These are phyloP conservation scores for Cystoisospora suis DNA, from an alignment of 169 alveolate genomes.

Conservation along the genomic window DNA sequence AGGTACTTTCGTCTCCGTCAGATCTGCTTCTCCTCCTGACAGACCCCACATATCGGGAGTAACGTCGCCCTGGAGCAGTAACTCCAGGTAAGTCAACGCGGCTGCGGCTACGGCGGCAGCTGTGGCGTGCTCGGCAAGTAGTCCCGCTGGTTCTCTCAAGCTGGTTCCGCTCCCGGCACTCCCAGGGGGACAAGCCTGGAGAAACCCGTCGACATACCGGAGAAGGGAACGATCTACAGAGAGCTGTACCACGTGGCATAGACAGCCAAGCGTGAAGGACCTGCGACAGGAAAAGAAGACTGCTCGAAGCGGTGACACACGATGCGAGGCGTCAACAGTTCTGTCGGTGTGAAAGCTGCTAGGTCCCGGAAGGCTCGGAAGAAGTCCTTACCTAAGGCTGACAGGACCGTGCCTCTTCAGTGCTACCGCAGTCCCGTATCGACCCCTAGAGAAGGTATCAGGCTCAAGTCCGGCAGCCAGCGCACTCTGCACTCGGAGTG, in stretches of 20 bases:
- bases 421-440: not conserved
- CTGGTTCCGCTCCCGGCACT: not conserved
- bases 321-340: too few species aligned
- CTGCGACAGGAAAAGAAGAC: not conserved
- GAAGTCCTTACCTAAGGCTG: not conserved
- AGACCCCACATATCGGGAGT: not conserved
- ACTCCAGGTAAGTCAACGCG: not conserved
- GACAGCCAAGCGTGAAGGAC: slow-evolving; percentile 9
- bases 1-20: not conserved
- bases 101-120: slow-evolving; percentile 21
- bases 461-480: not conserved
- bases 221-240: not conserved
- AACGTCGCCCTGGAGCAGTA: slow-evolving; percentile 3
- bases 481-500: not conserved
- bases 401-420: slow-evolving; percentile 26
- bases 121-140: not conserved
- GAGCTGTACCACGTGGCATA: slow-evolving; percentile 18
- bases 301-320: too few species aligned
- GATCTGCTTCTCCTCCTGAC: not conserved
- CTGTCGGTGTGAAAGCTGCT: too few species aligned
- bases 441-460: not conserved
- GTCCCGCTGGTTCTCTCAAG: not conserved
- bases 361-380: too few species aligned
- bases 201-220: not conserved
- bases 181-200: not conserved